These are phyloP conservation scores for Inga laurina DNA, from an alignment of 306 rosid genomes.

Conservation along the genomic window DNA sequence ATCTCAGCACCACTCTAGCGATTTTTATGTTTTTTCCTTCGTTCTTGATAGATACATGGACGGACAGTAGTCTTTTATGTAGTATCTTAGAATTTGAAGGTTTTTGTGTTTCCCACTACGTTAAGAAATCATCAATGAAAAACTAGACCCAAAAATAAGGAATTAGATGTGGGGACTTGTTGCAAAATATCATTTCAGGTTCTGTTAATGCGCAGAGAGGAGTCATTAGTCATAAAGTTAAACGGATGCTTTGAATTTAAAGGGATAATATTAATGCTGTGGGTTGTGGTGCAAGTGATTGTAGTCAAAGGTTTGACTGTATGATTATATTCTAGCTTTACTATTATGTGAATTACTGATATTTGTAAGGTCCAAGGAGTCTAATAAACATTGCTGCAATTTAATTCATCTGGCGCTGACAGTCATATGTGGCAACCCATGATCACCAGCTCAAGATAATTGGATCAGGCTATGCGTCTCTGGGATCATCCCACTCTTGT, in stretches of 20 bases:
- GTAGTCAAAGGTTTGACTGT: neutral
- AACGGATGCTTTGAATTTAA: neutral
- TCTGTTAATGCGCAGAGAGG: neutral
- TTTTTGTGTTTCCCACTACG: neutral
- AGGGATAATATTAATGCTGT: neutral
- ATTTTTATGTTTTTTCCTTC: neutral
- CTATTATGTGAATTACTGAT: neutral
- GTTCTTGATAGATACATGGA: neutral
- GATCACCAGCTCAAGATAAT: too few relatives aligned
- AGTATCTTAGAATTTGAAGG: neutral
- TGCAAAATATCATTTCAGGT: neutral
- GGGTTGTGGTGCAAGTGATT: neutral
- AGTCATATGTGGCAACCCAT: too few relatives aligned
- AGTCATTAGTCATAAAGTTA: neutral
- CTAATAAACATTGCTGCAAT: too few relatives aligned
- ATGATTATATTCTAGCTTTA: neutral
- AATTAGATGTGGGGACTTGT: neutral
- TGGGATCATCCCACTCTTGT: too few relatives aligned
- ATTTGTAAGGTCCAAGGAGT: neutral
- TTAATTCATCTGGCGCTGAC: too few relatives aligned
- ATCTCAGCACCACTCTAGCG: neutral
- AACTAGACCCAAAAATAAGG: neutral
- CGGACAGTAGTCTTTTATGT: neutral
- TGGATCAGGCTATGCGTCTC: too few relatives aligned
- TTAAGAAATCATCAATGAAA: neutral